A percentile compares a stretch with the other conserved stretches of the same genome.
Evolutionary conservation across 225 moss, liverwort and hornwort genomes (phyloP).

Genomic region (Marchantia paleacea): DNA sequence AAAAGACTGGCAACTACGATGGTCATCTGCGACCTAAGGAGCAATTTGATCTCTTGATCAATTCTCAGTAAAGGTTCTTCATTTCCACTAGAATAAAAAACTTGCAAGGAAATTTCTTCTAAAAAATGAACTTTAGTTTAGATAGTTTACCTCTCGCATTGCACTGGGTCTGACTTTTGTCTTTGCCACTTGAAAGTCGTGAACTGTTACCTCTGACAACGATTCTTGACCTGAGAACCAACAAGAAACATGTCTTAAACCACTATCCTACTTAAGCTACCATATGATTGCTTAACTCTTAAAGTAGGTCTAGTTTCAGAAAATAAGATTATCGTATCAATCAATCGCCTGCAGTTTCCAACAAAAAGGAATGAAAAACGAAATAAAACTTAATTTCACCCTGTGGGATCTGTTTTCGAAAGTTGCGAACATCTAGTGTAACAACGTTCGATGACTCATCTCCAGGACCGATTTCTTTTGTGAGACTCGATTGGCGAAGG

Average conservation of each 20-base stretch:
- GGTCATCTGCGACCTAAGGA: not conserved
- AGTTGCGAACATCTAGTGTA: slow-evolving; percentile 9
- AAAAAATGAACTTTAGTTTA: not conserved
- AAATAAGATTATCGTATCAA: not conserved
- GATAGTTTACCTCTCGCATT: slow-evolving; percentile 82
- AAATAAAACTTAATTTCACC: not conserved
- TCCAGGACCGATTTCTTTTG: slow-evolving; percentile 5
- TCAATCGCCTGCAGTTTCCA: not conserved
- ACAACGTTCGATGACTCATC: slow-evolving; percentile 10
- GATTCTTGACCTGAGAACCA: slow-evolving; percentile 22
- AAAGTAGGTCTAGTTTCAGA: too few species aligned
- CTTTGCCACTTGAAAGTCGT: slow-evolving; percentile 86
- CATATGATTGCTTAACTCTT: too few species aligned
- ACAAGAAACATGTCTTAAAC: not conserved
- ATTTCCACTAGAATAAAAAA: not conserved
- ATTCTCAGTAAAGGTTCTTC: not conserved
- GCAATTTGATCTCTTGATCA: not conserved
- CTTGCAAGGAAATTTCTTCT: not conserved
- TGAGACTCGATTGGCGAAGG: not conserved
- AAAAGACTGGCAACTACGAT: not conserved
- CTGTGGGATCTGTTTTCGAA: not conserved
- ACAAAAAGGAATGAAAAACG: not conserved
- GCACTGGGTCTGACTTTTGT: slow-evolving; percentile 97
- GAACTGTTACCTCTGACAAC: slow-evolving; percentile 38
- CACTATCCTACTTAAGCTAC: too few species aligned